phyloP scores from a whole-genome alignment of 2,329 filamentous ascomycete species.

The Xylariaceae sp. region DNA sequence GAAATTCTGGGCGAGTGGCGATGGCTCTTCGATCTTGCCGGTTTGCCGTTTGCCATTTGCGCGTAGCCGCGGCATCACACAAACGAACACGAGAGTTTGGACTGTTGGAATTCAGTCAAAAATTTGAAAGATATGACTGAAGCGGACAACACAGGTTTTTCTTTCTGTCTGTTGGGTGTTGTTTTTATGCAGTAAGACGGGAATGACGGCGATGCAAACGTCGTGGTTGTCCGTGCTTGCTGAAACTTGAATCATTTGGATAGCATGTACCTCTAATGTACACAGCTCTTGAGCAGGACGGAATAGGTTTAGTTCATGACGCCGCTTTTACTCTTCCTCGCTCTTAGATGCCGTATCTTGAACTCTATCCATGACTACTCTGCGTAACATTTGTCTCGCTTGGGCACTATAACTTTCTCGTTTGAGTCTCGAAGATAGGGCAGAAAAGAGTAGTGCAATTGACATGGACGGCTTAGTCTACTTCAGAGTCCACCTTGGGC shows the following conservation, averaged over 20 bases:
- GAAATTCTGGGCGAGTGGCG: slow-evolving; percentile 12
- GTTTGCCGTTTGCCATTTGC: slow-evolving; percentile 24
- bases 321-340: slow-evolving; percentile 5
- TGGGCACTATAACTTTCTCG: too few species aligned
- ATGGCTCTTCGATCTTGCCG: slow-evolving; percentile 14
- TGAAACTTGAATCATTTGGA: background rate
- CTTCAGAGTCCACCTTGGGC: too few species aligned
- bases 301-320: slow-evolving; percentile 6
- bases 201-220: slow-evolving; percentile 1
- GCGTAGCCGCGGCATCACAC: too few species aligned
- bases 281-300: background rate
- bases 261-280: slow-evolving; percentile 11
- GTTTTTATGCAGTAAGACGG: background rate
- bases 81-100: too few species aligned
- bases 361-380: background rate
- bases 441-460: too few species aligned
- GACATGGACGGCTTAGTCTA: too few species aligned
- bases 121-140: background rate
- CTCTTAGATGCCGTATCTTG: background rate
- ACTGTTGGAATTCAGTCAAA: too few species aligned
- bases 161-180: background rate
- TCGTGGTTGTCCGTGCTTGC: background rate
- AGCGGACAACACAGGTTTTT: slow-evolving; percentile 4
- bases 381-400: too few species aligned
- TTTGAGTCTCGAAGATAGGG: too few species aligned